phyloP scores from a whole-genome alignment of 75 land plant genomes.

The Adiantum capillusveneris region DNA sequence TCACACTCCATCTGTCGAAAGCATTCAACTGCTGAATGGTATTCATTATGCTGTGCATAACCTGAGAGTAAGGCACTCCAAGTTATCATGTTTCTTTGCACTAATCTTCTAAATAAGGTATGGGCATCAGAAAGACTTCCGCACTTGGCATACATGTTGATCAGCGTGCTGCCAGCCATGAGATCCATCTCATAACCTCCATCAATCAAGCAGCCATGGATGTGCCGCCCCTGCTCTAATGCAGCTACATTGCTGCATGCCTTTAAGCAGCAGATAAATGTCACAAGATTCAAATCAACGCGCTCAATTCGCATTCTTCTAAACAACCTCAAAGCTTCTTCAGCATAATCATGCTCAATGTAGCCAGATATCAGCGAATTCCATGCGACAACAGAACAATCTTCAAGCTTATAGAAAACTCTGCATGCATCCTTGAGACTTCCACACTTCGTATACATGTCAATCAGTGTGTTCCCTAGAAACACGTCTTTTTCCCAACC shows the following conservation, averaged over 20 bases:
- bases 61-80: conserved; percentile 42
- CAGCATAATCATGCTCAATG: conserved; percentile 6
- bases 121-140: conserved; percentile 29
- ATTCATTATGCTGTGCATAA: conserved; percentile 21
- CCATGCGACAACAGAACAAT: neutral
- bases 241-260: conserved; percentile 47
- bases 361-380: conserved; percentile 2
- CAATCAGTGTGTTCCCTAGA: neutral
- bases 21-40: conserved; percentile 13
- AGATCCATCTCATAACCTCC: conserved; percentile 18
- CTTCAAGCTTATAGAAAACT: neutral
- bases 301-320: conserved; percentile 29
- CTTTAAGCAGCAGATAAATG: conserved; percentile 37
- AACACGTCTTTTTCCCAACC: conserved; percentile 1
- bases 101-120: conserved; percentile 8
- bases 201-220: conserved; percentile 29
- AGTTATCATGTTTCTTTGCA: conserved; percentile 18
- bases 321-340: conserved; percentile 34
- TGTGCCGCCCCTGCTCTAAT: conserved; percentile 34
- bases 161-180: conserved; percentile 25
- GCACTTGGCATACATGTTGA: conserved; percentile 51
- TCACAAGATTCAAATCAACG: conserved; percentile 27
- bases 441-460: conserved; percentile 8
- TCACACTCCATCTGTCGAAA: conserved; percentile 26
- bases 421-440: conserved; percentile 8